Conservation (phyloP, 371 early-diverging fungal genomes). For the Cokeromyces recurvatus region DNA sequence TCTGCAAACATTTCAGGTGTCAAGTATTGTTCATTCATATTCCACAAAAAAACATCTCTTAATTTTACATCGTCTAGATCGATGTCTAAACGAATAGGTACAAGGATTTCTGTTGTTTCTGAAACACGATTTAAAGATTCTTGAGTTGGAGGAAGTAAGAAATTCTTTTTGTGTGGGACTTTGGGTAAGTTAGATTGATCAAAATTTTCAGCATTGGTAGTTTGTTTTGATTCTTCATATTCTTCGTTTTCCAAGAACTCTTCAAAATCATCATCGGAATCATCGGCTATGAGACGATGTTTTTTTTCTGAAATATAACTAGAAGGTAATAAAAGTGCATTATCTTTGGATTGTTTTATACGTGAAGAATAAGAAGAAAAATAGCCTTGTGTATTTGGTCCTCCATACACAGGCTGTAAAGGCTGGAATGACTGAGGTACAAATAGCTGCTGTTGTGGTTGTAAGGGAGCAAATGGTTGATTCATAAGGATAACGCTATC, state of each 20-base stretch:
- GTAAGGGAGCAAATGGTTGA: no score
- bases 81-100: constrained; percentile 77
- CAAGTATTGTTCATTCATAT: constrained; percentile 75
- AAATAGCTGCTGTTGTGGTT: no score
- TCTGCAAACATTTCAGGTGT: constrained; percentile 92
- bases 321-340: constrained; percentile 36
- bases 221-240: neutral
- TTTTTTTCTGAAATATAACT: constrained; percentile 24
- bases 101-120: constrained; percentile 57
- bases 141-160: constrained; percentile 13
- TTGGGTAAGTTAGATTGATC: no score
- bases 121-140: constrained; percentile 48
- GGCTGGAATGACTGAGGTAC: neutral
- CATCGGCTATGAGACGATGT: constrained; percentile 25
- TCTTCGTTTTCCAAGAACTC: constrained; percentile 28
- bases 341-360: constrained; percentile 37
- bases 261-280: constrained; percentile 41
- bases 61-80: constrained; percentile 75
- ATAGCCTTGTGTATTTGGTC: constrained; percentile 27
- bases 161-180: constrained; percentile 26
- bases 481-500: no score
- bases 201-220: no score
- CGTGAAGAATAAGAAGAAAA: constrained; percentile 42
- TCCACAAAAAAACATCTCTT: constrained; percentile 81
- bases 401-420: no score